These are phyloP conservation scores for Sarocladium brachiariae DNA, from an alignment of 2,329 filamentous ascomycete genomes.

Conservation along the genomic window DNA sequence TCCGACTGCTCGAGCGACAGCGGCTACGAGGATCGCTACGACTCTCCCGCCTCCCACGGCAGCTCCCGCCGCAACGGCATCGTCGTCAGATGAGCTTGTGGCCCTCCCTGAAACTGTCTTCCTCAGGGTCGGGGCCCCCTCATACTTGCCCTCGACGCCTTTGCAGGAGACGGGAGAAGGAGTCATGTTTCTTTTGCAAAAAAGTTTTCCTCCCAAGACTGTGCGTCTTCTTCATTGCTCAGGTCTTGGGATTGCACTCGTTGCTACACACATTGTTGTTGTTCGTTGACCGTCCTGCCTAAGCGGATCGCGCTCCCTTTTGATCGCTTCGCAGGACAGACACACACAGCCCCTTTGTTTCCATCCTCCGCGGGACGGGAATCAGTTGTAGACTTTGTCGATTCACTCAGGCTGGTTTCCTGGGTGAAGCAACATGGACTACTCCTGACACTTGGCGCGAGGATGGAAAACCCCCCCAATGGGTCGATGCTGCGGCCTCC, in stretches of 20 bases:
- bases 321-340: constrained; percentile 5
- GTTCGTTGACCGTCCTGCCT: constrained; percentile 1
- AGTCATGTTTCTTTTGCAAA: not conserved
- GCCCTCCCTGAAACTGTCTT: constrained; percentile 10
- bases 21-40: constrained; percentile 40
- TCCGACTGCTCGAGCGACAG: constrained; percentile 64
- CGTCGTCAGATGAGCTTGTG: constrained; percentile 39
- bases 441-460: not conserved
- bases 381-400: not conserved
- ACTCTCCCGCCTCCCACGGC: constrained; percentile 30
- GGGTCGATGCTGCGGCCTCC: constrained; percentile 50
- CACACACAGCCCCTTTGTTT: constrained; percentile 1
- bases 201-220: not conserved
- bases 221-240: not conserved
- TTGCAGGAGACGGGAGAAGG: not conserved
- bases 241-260: not conserved
- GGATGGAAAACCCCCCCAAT: constrained; percentile 23
- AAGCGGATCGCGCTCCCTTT: not conserved
- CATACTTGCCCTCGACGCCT: constrained; percentile 15
- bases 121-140: constrained; percentile 8
- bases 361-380: not conserved
- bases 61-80: constrained; percentile 58
- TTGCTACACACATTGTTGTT: constrained; percentile 8
- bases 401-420: not conserved
- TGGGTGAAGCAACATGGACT: not conserved